Evolutionary conservation across 805 yeast species (phyloP).

Genomic region (Hanseniaspora guilliermondii): DNA sequence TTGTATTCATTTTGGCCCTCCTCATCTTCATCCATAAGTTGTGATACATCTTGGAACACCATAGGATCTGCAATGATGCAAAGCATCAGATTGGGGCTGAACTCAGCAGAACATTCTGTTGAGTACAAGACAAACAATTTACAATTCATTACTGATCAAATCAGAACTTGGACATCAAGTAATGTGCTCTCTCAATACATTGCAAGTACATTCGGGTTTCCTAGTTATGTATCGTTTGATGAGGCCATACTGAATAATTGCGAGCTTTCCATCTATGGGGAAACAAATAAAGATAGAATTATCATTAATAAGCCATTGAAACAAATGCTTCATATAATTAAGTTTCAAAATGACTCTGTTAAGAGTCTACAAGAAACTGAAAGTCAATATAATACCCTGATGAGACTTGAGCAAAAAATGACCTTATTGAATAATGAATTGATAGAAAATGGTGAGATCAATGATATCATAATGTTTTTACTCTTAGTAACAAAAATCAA

Average conservation of each 20-base stretch:
- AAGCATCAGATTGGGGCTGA: constrained; percentile 84
- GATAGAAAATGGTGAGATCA: constrained; percentile 39
- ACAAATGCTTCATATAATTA: constrained; percentile 71
- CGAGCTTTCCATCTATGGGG: constrained; percentile 20
- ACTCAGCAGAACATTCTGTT: constrained; percentile 56
- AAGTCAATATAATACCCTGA: constrained; percentile 63
- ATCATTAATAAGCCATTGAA: constrained; percentile 42
- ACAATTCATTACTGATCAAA: constrained; percentile 55
- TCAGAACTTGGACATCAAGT: constrained; percentile 86
- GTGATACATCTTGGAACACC: constrained; percentile 93
- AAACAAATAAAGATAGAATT: constrained; percentile 28
- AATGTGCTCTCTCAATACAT: constrained; percentile 81
- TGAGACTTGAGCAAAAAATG: constrained; percentile 56
- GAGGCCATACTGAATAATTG: constrained; percentile 47
- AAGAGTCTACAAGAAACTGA: constrained; percentile 62
- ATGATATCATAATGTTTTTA: constrained; percentile 58
- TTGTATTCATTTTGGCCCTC: constrained; percentile 94
- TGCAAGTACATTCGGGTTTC: constrained; percentile 88
- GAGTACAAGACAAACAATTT: constrained; percentile 38
- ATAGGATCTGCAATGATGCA: constrained; percentile 87
- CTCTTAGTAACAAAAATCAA: constrained; percentile 69
- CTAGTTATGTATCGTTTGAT: constrained; percentile 81
- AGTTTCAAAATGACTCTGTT: constrained; percentile 75
- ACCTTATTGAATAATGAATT: constrained; percentile 54
- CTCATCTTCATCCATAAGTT: constrained; percentile 80